Percentiles rank a stretch among this genome's conserved stretches.
Conservation (phyloP, 257 asterid genomes). For the Asclepias syriaca region DNA sequence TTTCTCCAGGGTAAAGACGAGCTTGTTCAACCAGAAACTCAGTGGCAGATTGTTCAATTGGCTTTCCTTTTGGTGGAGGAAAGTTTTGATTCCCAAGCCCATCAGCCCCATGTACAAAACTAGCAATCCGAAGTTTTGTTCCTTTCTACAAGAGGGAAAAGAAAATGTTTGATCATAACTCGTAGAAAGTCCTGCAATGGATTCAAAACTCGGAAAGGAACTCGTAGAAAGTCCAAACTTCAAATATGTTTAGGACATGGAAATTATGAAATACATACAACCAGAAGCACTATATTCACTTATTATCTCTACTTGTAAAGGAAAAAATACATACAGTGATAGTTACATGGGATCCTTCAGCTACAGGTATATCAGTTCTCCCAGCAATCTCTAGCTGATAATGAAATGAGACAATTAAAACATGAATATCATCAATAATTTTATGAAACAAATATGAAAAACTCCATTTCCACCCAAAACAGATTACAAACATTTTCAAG, state of each 20-base stretch:
- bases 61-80: conserved; percentile 81
- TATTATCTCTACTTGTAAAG: background rate
- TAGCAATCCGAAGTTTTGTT: conserved; percentile 89
- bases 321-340: conserved; percentile 57
- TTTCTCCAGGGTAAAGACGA: conserved; percentile 64
- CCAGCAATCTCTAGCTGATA: conserved; percentile 88
- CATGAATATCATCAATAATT: background rate
- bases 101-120: conserved; percentile 94
- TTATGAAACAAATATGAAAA: background rate
- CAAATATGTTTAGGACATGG: background rate
- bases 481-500: background rate
- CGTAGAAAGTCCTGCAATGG: no score
- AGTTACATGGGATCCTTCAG: conserved; percentile 98
- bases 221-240: background rate
- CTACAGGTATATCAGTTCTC: conserved; percentile 90
- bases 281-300: background rate
- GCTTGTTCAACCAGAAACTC: conserved; percentile 77
- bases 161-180: conserved; percentile 1
- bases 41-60: conserved; percentile 65
- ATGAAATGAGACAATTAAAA: conserved; percentile 8
- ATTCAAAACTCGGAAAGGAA: background rate
- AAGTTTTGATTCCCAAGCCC: conserved; percentile 99
- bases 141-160: conserved; percentile 58
- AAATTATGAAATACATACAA: background rate
- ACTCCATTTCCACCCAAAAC: background rate